These are phyloP conservation scores for Starmerella riodocensis DNA, from an alignment of 805 yeast species.

Conservation along the genomic window DNA sequence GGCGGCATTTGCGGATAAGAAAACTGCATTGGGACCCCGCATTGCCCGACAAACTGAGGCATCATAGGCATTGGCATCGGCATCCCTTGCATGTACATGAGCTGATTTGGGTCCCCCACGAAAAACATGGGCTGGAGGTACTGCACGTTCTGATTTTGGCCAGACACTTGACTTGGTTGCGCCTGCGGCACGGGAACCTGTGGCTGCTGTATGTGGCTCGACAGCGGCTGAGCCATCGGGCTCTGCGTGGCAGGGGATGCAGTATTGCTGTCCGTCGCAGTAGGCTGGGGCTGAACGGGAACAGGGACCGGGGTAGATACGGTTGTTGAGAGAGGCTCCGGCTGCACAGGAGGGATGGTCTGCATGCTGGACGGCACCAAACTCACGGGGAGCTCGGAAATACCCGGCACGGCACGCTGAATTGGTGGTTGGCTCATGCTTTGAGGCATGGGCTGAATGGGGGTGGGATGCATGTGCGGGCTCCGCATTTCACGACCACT, in stretches of 20 bases:
- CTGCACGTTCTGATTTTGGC: not conserved
- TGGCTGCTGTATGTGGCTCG: constrained; percentile 3
- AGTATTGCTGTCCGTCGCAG: not conserved
- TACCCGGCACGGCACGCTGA: not conserved
- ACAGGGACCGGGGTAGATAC: not conserved
- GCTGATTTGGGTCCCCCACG: constrained; percentile 4
- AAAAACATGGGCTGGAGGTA: constrained; percentile 3
- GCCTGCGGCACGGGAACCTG: not conserved
- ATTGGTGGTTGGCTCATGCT: not conserved
- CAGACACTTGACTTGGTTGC: not conserved
- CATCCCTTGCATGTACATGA: constrained; percentile 6
- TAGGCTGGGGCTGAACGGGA: not conserved
- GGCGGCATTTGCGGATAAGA: constrained; percentile 6
- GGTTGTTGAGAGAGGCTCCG: too few relatives aligned
- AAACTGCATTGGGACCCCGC: constrained; percentile 4
- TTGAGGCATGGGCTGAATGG: not conserved
- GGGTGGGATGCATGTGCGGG: not conserved
- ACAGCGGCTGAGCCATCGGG: not conserved
- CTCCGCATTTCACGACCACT: not conserved
- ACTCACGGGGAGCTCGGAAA: not conserved
- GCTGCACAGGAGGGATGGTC: not conserved
- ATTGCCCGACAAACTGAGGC: constrained; percentile 10
- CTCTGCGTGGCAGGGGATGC: not conserved
- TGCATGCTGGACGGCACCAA: not conserved
- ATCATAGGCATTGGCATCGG: constrained; percentile 12